Evolutionary conservation across 2,329 filamentous ascomycete species (phyloP).

Genomic region (Bertia moriformis): DNA sequence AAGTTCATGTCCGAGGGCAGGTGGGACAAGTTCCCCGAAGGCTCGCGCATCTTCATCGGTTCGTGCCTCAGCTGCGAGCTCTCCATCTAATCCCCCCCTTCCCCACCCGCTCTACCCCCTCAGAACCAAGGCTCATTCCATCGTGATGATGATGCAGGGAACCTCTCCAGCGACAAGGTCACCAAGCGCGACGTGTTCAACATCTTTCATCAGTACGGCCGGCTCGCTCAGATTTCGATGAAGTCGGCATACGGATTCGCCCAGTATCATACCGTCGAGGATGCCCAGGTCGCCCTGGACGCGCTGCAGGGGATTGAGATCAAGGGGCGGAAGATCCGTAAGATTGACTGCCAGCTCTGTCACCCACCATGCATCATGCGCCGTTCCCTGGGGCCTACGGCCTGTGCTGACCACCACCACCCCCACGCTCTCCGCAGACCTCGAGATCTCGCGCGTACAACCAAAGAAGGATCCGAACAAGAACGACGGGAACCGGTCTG

Average conservation of each 20-base stretch:
- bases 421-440: too few relatives aligned
- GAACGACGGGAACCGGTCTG: slow-evolving; percentile 35
- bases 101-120: slow-evolving; percentile 10
- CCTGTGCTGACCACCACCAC: too few relatives aligned
- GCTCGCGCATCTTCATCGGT: slow-evolving; percentile 72
- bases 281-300: slow-evolving; percentile 63
- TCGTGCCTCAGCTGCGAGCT: slow-evolving; percentile 15
- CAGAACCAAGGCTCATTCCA: slow-evolving; percentile 5
- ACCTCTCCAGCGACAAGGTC: slow-evolving; percentile 81
- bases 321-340: slow-evolving; percentile 81
- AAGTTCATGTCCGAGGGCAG: slow-evolving; percentile 64
- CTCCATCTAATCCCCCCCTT: slow-evolving; percentile 6
- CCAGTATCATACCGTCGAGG: slow-evolving; percentile 67
- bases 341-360: slow-evolving; percentile 40
- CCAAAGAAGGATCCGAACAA: slow-evolving; percentile 56
- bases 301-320: slow-evolving; percentile 69
- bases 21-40: slow-evolving; percentile 68
- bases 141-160: slow-evolving; percentile 47
- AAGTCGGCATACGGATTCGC: slow-evolving; percentile 96
- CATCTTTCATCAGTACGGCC: slow-evolving; percentile 72
- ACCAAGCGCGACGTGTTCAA: slow-evolving; percentile 90
- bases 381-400: slow-evolving; percentile 12
- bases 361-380: slow-evolving; percentile 2
- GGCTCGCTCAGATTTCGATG: slow-evolving; percentile 83
- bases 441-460: slow-evolving; percentile 80